Evolutionary conservation across 23 red algal genomes (phyloP).

Genomic region (Porphyridium purpureum): DNA sequence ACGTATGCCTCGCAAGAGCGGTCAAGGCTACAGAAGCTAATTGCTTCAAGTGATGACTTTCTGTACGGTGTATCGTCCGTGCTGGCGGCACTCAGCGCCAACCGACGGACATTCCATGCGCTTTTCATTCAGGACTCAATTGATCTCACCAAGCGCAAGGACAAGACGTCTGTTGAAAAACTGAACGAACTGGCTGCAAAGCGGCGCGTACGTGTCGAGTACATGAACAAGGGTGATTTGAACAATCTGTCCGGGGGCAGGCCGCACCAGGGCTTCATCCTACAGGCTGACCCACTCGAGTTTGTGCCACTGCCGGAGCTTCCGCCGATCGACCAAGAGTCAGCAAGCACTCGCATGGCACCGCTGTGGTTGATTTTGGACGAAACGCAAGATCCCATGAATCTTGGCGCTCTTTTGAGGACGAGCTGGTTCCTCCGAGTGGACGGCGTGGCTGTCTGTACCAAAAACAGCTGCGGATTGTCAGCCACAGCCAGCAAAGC

Average conservation of each 20-base stretch:
- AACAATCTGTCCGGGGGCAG: constrained; percentile 55
- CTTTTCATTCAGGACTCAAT: constrained; percentile 29
- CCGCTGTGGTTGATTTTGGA: constrained; percentile 73
- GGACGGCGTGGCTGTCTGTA: constrained; percentile 45
- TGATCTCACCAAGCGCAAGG: constrained; percentile 10
- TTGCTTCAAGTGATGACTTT: constrained; percentile 39
- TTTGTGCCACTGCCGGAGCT: constrained; percentile 24
- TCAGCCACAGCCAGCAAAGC: constrained; percentile 64
- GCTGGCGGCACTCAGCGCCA: constrained; percentile 22
- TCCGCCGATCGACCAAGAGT: neutral
- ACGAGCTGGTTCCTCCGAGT: constrained; percentile 69
- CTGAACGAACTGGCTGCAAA: constrained; percentile 11
- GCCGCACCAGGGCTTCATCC: constrained; percentile 80
- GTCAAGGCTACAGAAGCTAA: constrained; percentile 11
- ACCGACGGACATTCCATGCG: constrained; percentile 17
- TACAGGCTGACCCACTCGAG: constrained; percentile 30
- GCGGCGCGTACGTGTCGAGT: constrained; percentile 3
- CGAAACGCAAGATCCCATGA: constrained; percentile 80
- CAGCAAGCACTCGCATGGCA: no score
- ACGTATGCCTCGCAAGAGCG: no score
- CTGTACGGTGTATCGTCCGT: constrained; percentile 80
- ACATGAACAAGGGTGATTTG: constrained; percentile 55
- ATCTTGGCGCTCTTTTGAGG: constrained; percentile 64
- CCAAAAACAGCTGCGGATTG: constrained; percentile 44
- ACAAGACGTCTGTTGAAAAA: constrained; percentile 6